These are phyloP conservation scores for Lodderomyces orthopsilosis DNA, from an alignment of 1,139 yeast species.

Conservation along the genomic window DNA sequence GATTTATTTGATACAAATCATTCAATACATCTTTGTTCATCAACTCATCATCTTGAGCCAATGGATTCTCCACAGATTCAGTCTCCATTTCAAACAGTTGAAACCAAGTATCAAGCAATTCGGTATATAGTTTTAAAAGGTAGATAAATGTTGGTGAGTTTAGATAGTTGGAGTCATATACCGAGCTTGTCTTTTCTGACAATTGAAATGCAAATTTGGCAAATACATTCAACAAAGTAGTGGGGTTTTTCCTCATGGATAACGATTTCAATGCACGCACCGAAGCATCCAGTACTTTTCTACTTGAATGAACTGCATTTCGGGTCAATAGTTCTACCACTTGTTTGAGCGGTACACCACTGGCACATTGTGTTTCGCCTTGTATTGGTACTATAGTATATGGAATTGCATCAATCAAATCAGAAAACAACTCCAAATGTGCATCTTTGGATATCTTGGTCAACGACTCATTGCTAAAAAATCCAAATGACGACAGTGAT, in stretches of 20 bases:
- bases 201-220: slow-evolving; percentile 80
- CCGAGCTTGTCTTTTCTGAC: slow-evolving; percentile 55
- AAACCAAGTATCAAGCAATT: slow-evolving; percentile 78
- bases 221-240: slow-evolving; percentile 66
- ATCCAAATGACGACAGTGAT: slow-evolving; percentile 30
- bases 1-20: slow-evolving; percentile 44
- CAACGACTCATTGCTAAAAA: slow-evolving; percentile 38
- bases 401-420: slow-evolving; percentile 66
- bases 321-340: slow-evolving; percentile 73
- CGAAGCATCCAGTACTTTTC: slow-evolving; percentile 60
- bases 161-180: slow-evolving; percentile 52
- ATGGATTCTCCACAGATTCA: slow-evolving; percentile 17
- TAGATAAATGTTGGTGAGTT: slow-evolving; percentile 57
- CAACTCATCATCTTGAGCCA: slow-evolving; percentile 37
- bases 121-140: slow-evolving; percentile 70
- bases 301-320: slow-evolving; percentile 69
- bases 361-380: slow-evolving; percentile 24
- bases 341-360: slow-evolving; percentile 55
- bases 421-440: slow-evolving; percentile 64
- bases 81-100: slow-evolving; percentile 40
- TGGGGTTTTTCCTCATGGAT: slow-evolving; percentile 70
- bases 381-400: slow-evolving; percentile 49
- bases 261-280: slow-evolving; percentile 59
- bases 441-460: slow-evolving; percentile 32
- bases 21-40: slow-evolving; percentile 43